Evolutionary conservation across 306 rosid species (phyloP), one percentile per base, ranked within the genome.

Genomic region (Cicer bijugum): DNA sequence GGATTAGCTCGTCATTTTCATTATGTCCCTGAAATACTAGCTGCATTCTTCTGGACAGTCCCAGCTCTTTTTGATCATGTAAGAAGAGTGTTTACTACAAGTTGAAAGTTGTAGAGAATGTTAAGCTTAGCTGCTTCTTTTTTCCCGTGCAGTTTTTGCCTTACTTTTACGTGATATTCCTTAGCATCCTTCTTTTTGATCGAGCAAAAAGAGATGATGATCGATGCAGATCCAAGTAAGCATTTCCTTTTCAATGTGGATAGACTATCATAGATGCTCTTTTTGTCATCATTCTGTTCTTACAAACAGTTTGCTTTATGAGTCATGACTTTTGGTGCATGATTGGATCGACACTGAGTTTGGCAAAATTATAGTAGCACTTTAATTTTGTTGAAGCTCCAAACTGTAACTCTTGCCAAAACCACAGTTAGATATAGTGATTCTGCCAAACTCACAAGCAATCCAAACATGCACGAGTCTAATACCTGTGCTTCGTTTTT

Each of bases 11-110:
- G 99, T 46, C 99, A 94, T 84, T 94, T 91, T 82, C 99, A 94
- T 75, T 94, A 94, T 77, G 96, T 88, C 53, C 99, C 99, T 4
- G 99, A 94, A 88, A 94, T 94, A 82, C 82, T 84, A 60, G 90
- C 96, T 60, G 99, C 99, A 55, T 91, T 94, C 84, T 91, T 94
- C 86, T 94, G 99, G 99, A 94, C 97, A 9, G 91, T 89, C 68
- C 99, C 99, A 20, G 99, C 93, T 56, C 93, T 94, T 77, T 89
- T 94, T 62, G 80, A 82, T 80, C 99, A 91, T 67, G 99, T 94
- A 85, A 86, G 83, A 85, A 86, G 81, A 43, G 47, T 69, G 61
- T 52, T 38, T 12, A 8, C 77, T 63, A 64, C 55, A 59, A 43
- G 56, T 80, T 73, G 67, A 62, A 73, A 45, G 48, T 46, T 65